Base-by-base conservation (phyloP, 2,329 filamentous ascomycete species). In the Ophiosphaerella korrae region DNA sequence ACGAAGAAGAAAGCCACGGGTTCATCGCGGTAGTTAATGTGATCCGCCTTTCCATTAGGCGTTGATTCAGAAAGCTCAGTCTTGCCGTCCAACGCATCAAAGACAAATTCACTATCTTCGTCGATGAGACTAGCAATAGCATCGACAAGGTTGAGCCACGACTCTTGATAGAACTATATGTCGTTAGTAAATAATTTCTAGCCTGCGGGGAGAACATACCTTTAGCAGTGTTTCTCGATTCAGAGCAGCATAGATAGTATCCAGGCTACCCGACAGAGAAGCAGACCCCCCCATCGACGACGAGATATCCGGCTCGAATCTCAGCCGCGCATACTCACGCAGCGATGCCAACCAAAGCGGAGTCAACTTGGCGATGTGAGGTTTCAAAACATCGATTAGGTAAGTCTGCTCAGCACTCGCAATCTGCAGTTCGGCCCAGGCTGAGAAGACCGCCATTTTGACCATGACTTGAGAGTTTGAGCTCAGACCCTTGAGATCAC, bases 1-100 rank as follows among this genome's bases (percentile, higher is more conserved):
- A 99, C 93, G 66, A 99, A 99, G 79, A 99, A 99, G 80, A 99
- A 99, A 0, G 94, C 94, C 1, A 97, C 91, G 0, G 94, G 94
- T 71, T 99, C 94, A 67, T 97, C 93, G 41, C 94, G 89, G 71
- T 99, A 99, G 73, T 97, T 97, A 77, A 99, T 97, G 29, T 69
- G 66, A 59, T 93, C 90, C 42, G 82, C 83, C 69, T 88, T 90
- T 13, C 79, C 77, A 37, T 82, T 77, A 2, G 70, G 58, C 9
- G 66, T 62, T 9, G 73, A 29, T 57, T 55, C 66, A 13, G 71
- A 62, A 9, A 76, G 60, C 23, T 74, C 72, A 2, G 78, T 76
- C 66, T 94, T 96, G 44, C 92, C 92, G 68, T 99, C 94, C 6
- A 99, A 78, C 1, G 94, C 94, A 73, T 97, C 92, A 68, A 99